A percentile compares a stretch with the other conserved stretches of the same genome.
Conservation (phyloP, 345 rosid genomes). For the Salix dunnii region DNA sequence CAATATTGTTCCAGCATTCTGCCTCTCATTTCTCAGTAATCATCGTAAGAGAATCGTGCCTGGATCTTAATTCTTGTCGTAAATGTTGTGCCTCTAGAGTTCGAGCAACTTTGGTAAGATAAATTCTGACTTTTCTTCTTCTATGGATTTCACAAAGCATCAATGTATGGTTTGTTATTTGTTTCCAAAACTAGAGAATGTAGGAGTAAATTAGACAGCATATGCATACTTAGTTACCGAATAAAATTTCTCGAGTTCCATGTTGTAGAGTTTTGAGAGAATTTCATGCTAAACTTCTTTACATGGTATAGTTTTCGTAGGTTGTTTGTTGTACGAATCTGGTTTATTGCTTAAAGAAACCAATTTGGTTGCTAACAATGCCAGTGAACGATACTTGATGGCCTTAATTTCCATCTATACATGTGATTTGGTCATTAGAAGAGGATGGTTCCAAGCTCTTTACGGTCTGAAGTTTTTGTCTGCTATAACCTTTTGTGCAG, state of each 20-base stretch:
- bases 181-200: too few relatives aligned
- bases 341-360: too few relatives aligned
- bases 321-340: neutral
- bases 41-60: neutral
- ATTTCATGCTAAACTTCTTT: neutral
- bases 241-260: neutral
- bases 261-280: neutral
- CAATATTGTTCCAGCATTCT: neutral
- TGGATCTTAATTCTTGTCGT: neutral
- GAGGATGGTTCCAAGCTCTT: neutral
- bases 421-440: neutral
- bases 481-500: neutral
- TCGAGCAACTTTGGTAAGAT: neutral
- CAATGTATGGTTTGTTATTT: too few relatives aligned
- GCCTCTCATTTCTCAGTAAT: neutral
- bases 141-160: too few relatives aligned
- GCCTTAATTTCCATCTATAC: neutral
- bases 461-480: neutral
- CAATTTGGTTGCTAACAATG: too few relatives aligned
- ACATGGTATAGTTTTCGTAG: neutral
- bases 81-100: neutral
- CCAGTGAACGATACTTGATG: neutral
- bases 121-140: neutral
- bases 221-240: too few relatives aligned
- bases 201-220: too few relatives aligned